Base-by-base conservation (phyloP, 2,329 filamentous ascomycete genomes). In the Penicillium sp. region DNA sequence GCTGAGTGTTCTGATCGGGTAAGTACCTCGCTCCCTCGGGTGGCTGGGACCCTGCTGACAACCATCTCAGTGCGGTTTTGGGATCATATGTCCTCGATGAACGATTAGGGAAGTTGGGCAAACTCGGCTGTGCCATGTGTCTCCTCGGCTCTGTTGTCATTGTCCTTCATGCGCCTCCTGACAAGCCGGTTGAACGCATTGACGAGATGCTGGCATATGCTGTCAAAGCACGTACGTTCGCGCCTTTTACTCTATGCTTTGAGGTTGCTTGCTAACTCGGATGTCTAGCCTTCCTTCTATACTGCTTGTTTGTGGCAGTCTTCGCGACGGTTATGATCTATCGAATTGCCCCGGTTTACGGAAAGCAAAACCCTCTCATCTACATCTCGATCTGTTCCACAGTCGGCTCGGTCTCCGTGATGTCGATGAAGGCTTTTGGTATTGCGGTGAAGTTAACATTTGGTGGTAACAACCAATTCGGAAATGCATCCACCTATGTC, bases 341-440 rank as follows among this genome's bases (percentile, higher is more conserved):
- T 82, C 90, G 88, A 75, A 83, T 99, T 63, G 91, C 92, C 8
- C 95, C 95, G 0, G 80, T 88, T 54, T 88, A 99, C 70, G 95
- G 95, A 72, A 96, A 92, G 82, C 93, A 90, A 78, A 99, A 98
- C 74, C 93, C 95, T 10, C 85, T 99, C 67, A 90, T 99, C 67
- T 99, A 93, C 77, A 88, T 99, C 66, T 97, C 93, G 66, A 98
- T 99, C 67, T 99, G 95, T 83, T 97, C 93, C 51, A 96, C 93
- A 3, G 93, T 97, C 62, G 95, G 95, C 68, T 96, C 93, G 52
- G 89, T 99, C 61, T 98, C 95, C 13, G 93, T 99, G 80, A 99
- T 99, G 95, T 92, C 95, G 31, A 91, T 98, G 77, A 99, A 99
- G 81, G 95, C 95, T 4, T 98, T 99, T 68, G 95, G 95, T 57